These are phyloP conservation scores for Colletotrichum camelliae DNA, from an alignment of 2,329 filamentous ascomycete genomes.

Conservation along the genomic window DNA sequence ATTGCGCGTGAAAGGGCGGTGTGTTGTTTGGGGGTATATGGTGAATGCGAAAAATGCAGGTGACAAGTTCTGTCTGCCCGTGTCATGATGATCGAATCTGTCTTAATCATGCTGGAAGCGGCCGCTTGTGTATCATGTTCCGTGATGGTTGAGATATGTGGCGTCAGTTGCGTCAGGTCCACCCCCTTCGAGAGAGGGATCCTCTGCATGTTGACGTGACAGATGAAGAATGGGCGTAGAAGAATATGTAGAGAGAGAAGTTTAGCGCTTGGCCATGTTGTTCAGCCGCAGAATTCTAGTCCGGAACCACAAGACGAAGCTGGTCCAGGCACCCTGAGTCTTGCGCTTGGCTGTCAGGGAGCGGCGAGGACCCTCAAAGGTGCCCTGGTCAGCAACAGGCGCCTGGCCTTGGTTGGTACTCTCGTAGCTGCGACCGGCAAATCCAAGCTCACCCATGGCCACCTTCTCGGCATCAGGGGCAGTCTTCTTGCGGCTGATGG, in stretches of 20 bases:
- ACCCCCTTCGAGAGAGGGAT: neutral
- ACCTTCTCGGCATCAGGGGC: slow-evolving; percentile 43
- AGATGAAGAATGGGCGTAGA: neutral
- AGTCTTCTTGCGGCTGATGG: slow-evolving; percentile 32
- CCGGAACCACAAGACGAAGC: slow-evolving; percentile 68
- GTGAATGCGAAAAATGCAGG: neutral
- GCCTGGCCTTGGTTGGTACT: slow-evolving; percentile 38
- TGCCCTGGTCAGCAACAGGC: slow-evolving; percentile 45
- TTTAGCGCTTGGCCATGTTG: slow-evolving; percentile 28
- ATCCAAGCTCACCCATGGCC: slow-evolving; percentile 29
- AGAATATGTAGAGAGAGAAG: neutral
- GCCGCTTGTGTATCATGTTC: neutral
- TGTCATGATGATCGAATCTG: neutral
- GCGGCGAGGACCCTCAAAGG: slow-evolving; percentile 48
- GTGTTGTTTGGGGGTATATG: neutral
- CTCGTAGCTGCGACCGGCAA: slow-evolving; percentile 53
- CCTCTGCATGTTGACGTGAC: neutral
- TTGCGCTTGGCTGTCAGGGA: slow-evolving; percentile 60
- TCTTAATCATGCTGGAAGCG: neutral
- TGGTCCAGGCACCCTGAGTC: slow-evolving; percentile 67
- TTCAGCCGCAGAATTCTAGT: slow-evolving; percentile 56
- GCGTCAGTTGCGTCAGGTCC: neutral
- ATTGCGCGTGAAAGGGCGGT: neutral
- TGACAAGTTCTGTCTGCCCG: neutral
- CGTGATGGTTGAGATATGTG: neutral